Percentiles rank a stretch among this genome's conserved stretches.
Evolutionary conservation across 306 rosid species (phyloP).

Genomic region (Quercus engelmannii): DNA sequence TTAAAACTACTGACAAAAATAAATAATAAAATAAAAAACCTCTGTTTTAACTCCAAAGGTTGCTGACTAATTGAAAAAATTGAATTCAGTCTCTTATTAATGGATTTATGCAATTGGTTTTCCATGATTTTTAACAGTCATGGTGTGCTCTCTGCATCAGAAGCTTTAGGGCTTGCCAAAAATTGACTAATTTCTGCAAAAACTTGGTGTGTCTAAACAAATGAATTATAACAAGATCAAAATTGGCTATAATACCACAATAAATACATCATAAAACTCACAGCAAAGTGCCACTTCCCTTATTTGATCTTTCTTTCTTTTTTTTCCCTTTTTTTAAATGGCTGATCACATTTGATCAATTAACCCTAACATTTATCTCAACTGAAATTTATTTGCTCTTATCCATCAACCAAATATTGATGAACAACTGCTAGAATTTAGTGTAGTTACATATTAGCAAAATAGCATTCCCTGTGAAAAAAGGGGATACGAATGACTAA

Average conservation of each 20-base stretch:
- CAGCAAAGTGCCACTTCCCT: background rate
- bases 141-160: background rate
- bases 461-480: constrained; percentile 1
- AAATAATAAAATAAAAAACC: background rate
- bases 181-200: background rate
- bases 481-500: constrained; percentile 29
- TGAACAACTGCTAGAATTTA: background rate
- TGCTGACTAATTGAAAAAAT: background rate
- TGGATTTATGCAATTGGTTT: background rate
- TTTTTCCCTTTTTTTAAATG: too few relatives aligned
- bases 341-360: background rate
- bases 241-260: background rate
- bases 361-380: background rate
- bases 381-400: background rate
- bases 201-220: background rate
- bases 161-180: background rate
- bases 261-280: background rate
- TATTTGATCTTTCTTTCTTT: background rate
- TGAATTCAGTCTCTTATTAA: background rate
- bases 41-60: background rate
- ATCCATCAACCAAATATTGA: background rate
- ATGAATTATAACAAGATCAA: background rate
- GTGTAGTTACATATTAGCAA: background rate
- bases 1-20: background rate
- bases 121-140: background rate